phyloP scores from a whole-genome alignment of 225 moss, liverwort and hornwort species.

The Takakia lepidozioides region DNA sequence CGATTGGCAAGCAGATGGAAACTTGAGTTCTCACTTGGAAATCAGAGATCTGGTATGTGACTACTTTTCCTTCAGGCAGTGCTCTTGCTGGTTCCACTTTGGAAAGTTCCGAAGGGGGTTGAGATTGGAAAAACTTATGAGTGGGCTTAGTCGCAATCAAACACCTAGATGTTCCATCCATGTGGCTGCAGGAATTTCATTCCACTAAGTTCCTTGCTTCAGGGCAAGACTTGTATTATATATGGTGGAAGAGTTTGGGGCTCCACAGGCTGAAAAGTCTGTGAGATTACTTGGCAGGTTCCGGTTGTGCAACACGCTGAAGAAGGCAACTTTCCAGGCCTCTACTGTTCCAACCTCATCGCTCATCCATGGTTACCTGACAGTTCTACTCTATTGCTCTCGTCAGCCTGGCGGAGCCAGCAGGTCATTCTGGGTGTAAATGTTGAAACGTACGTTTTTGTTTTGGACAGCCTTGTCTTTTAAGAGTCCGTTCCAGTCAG shows the following conservation, averaged over 20 bases:
- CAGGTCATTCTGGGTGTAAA: slow-evolving; percentile 83
- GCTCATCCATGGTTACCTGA: slow-evolving; percentile 86
- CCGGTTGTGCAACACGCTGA: slow-evolving; percentile 62
- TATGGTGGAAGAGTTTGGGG: no score
- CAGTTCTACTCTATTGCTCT: slow-evolving; percentile 60
- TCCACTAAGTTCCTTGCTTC: no score
- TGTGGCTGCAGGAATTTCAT: no score
- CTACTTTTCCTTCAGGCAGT: no score
- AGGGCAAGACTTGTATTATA: no score
- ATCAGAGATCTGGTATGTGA: slow-evolving; percentile 55
- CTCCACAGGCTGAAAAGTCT: no score
- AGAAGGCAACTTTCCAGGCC: slow-evolving; percentile 69
- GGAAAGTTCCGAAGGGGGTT: no score
- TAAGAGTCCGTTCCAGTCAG: no score
- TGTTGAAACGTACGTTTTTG: slow-evolving; percentile 40
- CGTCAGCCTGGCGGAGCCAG: slow-evolving; percentile 84
- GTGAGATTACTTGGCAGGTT: slow-evolving; percentile 53
- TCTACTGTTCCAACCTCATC: slow-evolving; percentile 75
- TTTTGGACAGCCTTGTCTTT: slow-evolving; percentile 1
- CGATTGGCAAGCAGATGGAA: slow-evolving; percentile 57
- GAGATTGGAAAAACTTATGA: no score
- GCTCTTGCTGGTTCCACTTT: no score
- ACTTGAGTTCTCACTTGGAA: slow-evolving; percentile 31
- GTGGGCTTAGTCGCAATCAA: no score
- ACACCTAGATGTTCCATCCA: no score